Conservation (phyloP, 495 filamentous ascomycete species). For the Penicillium canescens region DNA sequence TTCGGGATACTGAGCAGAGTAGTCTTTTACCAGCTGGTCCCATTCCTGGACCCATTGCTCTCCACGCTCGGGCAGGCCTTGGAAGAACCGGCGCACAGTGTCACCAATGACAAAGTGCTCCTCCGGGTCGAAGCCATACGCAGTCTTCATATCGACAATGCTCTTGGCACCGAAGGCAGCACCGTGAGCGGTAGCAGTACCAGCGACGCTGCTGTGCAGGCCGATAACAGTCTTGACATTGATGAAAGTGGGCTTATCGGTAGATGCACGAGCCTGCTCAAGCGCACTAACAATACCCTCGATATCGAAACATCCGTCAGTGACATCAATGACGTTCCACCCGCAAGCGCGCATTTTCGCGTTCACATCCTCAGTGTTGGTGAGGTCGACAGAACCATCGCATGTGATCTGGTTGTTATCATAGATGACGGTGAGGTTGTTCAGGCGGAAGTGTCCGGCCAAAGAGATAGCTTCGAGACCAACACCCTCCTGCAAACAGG, state of each 20-base stretch:
- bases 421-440: constrained; percentile 57
- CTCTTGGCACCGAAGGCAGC: constrained; percentile 49
- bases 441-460: constrained; percentile 54
- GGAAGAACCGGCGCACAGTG: constrained; percentile 50
- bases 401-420: constrained; percentile 61
- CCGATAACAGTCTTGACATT: constrained; percentile 61
- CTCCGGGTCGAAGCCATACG: constrained; percentile 44
- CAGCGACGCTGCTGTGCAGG: constrained; percentile 49
- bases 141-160: constrained; percentile 49
- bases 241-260: constrained; percentile 57
- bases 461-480: constrained; percentile 56
- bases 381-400: constrained; percentile 56
- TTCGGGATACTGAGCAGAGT: constrained; percentile 43
- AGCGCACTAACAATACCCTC: constrained; percentile 51
- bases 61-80: constrained; percentile 39
- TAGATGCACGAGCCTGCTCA: constrained; percentile 38
- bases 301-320: constrained; percentile 55
- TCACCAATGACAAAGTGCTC: constrained; percentile 48
- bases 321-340: constrained; percentile 57
- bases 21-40: constrained; percentile 43
- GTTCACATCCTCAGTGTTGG: constrained; percentile 59
- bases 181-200: constrained; percentile 52
- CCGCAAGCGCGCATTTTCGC: constrained; percentile 58
- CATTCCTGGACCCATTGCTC: constrained; percentile 42
- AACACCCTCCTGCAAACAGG: constrained; percentile 61